These are phyloP conservation scores for Venturia pyrina DNA, from an alignment of 2,329 filamentous ascomycete genomes.

Conservation along the genomic window DNA sequence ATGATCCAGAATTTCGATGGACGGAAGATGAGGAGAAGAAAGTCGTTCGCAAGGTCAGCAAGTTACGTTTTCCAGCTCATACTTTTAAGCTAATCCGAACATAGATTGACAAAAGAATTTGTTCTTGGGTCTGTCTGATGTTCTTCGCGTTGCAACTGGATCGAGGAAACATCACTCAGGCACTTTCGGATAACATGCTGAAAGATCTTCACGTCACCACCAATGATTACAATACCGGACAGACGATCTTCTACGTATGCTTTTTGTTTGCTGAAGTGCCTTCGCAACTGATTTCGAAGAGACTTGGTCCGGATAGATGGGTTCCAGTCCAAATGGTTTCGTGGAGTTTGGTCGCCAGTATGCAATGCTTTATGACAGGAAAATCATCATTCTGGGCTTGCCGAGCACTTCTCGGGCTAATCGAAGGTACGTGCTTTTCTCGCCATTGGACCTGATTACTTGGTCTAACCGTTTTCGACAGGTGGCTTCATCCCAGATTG, in stretches of 20 bases:
- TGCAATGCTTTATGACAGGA: conserved; percentile 19
- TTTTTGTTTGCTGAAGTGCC: conserved; percentile 25
- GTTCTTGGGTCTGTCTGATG: conserved; percentile 42
- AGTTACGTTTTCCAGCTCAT: neutral
- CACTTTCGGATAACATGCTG: conserved; percentile 52
- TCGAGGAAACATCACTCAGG: conserved; percentile 51
- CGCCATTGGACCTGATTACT: neutral
- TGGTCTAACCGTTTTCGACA: neutral
- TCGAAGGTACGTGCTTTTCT: conserved; percentile 13
- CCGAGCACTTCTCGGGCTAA: conserved; percentile 17
- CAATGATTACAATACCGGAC: conserved; percentile 39
- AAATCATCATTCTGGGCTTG: conserved; percentile 19
- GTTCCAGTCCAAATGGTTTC: conserved; percentile 23
- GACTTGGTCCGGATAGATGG: conserved; percentile 18
- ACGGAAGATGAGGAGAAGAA: conserved; percentile 45
- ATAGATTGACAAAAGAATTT: conserved; percentile 33
- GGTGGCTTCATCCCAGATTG: conserved; percentile 40
- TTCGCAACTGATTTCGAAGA: conserved; percentile 22
- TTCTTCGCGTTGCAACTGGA: conserved; percentile 57
- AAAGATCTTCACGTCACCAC: conserved; percentile 39
- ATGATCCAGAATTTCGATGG: conserved; percentile 49
- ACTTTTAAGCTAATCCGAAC: neutral
- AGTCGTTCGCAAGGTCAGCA: conserved; percentile 41
- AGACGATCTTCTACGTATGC: conserved; percentile 14
- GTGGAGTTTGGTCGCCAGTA: conserved; percentile 17